Evolutionary conservation across 805 yeast species (phyloP).

Genomic region (Barnettozyma californica): DNA sequence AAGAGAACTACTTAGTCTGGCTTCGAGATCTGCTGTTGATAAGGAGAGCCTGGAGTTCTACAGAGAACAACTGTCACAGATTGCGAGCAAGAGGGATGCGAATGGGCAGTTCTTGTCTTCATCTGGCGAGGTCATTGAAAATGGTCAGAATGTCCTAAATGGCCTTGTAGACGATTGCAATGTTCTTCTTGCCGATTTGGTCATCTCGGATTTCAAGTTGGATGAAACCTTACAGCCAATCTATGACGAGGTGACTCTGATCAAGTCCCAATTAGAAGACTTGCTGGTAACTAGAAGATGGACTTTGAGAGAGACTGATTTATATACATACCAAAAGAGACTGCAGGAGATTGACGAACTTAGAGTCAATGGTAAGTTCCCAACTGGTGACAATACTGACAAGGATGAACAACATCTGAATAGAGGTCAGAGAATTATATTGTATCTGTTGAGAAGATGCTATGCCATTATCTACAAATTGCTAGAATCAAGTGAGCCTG

Average conservation of each 20-base stretch:
- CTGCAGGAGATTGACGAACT: constrained; percentile 69
- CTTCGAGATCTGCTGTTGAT: constrained; percentile 33
- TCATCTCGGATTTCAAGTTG: constrained; percentile 36
- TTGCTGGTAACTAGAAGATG: constrained; percentile 89
- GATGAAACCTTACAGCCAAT: constrained; percentile 51
- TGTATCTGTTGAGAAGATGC: constrained; percentile 83
- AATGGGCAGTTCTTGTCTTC: constrained; percentile 48
- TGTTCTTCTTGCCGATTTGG: constrained; percentile 64
- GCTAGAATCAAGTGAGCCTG: constrained; percentile 91
- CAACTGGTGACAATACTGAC: constrained; percentile 15
- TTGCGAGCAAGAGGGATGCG: constrained; percentile 47
- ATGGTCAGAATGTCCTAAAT: constrained; percentile 49
- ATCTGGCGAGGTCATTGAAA: constrained; percentile 28
- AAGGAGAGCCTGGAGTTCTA: constrained; percentile 30
- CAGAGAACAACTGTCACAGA: constrained; percentile 33
- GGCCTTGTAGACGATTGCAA: constrained; percentile 83
- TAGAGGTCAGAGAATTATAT: constrained; percentile 54
- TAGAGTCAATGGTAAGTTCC: constrained; percentile 59
- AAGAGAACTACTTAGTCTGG: constrained; percentile 51
- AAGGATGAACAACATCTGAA: constrained; percentile 19
- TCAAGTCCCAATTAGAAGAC: constrained; percentile 74
- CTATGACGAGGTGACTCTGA: constrained; percentile 56
- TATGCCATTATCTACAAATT: constrained; percentile 87
- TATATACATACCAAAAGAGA: constrained; percentile 73
- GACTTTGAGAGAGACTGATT: constrained; percentile 95